A percentile compares a stretch with the other conserved stretches of the same genome.
Conservation (phyloP, 805 yeast species). For the Candida verbasci region DNA sequence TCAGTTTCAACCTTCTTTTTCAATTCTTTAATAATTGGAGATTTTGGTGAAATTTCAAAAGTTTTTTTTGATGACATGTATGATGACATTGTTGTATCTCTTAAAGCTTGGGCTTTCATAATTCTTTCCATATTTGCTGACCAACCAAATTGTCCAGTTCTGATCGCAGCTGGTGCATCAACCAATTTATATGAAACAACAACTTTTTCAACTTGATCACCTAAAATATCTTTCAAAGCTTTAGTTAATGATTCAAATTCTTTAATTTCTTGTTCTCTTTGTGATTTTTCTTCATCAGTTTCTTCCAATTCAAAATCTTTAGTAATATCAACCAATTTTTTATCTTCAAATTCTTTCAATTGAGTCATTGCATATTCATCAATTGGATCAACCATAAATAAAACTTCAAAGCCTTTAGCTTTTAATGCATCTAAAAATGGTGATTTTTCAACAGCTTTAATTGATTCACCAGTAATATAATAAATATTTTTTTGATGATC, state of each 20-base stretch:
- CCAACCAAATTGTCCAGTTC: constrained; percentile 99
- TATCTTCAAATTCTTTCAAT: constrained; percentile 98
- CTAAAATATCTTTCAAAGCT: constrained; percentile 94
- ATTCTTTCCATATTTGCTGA: constrained; percentile 99
- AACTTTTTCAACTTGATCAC: constrained; percentile 99
- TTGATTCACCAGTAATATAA: constrained; percentile 98
- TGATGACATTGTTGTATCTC: constrained; percentile 97
- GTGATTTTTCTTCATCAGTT: constrained; percentile 94
- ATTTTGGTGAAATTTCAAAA: constrained; percentile 96
- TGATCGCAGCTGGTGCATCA: constrained; percentile 99
- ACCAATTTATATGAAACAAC: constrained; percentile 95
- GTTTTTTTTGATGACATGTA: constrained; percentile 99
- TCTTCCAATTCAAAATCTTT: constrained; percentile 98
- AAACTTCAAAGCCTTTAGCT: constrained; percentile 97
- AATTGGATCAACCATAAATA: constrained; percentile 97
- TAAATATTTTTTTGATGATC: constrained; percentile 99
- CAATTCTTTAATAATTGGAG: constrained; percentile 92
- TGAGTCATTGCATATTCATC: constrained; percentile 99
- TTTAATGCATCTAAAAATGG: constrained; percentile 98
- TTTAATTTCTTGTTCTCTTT: constrained; percentile 89
- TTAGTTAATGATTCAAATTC: constrained; percentile 92
- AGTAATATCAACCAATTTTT: constrained; percentile 97
- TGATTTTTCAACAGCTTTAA: constrained; percentile 96
- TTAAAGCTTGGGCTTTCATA: constrained; percentile 99
- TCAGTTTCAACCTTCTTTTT: constrained; percentile 94